Base-by-base conservation (phyloP, 306 rosid genomes). In the Sindora glabra region DNA sequence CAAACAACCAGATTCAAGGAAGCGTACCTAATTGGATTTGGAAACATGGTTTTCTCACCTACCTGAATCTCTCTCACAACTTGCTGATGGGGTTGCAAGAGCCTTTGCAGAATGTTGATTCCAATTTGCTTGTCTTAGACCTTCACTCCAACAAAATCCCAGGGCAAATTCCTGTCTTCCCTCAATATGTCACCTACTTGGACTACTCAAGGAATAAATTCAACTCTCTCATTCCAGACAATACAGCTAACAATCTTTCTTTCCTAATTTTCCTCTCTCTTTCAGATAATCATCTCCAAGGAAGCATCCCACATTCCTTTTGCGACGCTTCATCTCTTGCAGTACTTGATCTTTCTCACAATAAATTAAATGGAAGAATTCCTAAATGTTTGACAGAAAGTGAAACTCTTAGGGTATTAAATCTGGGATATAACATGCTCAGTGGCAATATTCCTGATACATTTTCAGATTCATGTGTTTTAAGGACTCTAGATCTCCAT, bases 11-110 rank as follows among this genome's bases (percentile, higher is more conserved):
- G 12, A 77, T 85, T 22, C 4, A 3, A 24, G 90, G 85, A 15
- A 12, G 0, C 21, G 45, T 85, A 24, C 94, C 96, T 22, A 68
- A 42, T 14, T 80, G 90, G 96, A 73, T 85, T 16, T 85, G 86
- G 95, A 42, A 14, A 52, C 8, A 74, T 3, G 48, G 17, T 1
- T 62, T 1, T 42, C 84, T 87, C 38, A 0, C 0, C 15, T 22
- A 34, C 22, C 55, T 83, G 12, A 89, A 85, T 74, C 66, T 85
- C 34, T 89, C 96, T 19, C 51, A 25, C 42, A 89, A 89, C 62
- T 34, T 34, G 0, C 48, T 89, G 4, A 56, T 8, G 7, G 23
- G 18, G 16, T 27, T 79, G 33, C 61, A 74, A 69, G 67, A 72
- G 11, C 77, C 77, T 1, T 21, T 37, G 0, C 5, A 12, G 4